Percentiles rank a stretch among this genome's conserved stretches.
Evolutionary conservation across 352 stramenopile genomes (phyloP).

Genomic region (Phytopythium kandeliae): DNA sequence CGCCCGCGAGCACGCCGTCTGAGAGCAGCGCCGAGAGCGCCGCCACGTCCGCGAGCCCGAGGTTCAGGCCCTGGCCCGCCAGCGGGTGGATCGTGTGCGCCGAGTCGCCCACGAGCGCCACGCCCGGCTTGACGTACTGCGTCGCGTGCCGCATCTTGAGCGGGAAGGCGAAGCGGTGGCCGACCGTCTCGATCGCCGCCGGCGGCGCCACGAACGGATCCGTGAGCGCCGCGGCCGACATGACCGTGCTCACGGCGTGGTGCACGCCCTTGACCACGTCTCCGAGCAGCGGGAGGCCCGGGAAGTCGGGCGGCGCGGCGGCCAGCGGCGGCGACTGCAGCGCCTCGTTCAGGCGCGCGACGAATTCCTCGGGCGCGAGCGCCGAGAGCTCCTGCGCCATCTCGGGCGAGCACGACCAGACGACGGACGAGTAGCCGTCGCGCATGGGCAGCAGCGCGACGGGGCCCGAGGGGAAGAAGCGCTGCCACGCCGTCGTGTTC

Average conservation of each 20-base stretch:
- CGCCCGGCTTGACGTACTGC: conserved; percentile 78
- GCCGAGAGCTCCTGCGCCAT: conserved; percentile 79
- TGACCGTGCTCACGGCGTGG: conserved; percentile 66
- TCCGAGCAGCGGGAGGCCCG: conserved; percentile 69
- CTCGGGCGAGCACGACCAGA: conserved; percentile 85
- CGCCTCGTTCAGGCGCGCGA: conserved; percentile 76
- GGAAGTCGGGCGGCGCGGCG: conserved; percentile 58
- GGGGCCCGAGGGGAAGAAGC: conserved; percentile 87
- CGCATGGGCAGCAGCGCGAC: conserved; percentile 88
- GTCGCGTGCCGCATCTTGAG: conserved; percentile 87
- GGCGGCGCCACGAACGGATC: conserved; percentile 77
- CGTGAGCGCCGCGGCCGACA: conserved; percentile 63
- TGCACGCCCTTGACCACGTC: conserved; percentile 75
- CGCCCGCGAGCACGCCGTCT: conserved; percentile 70
- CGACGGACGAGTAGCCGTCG: conserved; percentile 86
- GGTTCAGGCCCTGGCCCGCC: conserved; percentile 94
- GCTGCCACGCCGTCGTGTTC: conserved; percentile 87
- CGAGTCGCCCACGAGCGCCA: conserved; percentile 93
- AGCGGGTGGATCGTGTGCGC: conserved; percentile 96
- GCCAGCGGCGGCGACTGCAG: conserved; percentile 41
- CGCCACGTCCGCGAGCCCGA: conserved; percentile 90
- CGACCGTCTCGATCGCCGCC: conserved; percentile 57
- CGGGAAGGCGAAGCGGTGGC: conserved; percentile 80
- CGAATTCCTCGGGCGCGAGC: conserved; percentile 68
- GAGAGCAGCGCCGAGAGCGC: conserved; percentile 67